phyloP scores from a whole-genome alignment of 73 alveolate genomes.

The Breviolum minutum region DNA sequence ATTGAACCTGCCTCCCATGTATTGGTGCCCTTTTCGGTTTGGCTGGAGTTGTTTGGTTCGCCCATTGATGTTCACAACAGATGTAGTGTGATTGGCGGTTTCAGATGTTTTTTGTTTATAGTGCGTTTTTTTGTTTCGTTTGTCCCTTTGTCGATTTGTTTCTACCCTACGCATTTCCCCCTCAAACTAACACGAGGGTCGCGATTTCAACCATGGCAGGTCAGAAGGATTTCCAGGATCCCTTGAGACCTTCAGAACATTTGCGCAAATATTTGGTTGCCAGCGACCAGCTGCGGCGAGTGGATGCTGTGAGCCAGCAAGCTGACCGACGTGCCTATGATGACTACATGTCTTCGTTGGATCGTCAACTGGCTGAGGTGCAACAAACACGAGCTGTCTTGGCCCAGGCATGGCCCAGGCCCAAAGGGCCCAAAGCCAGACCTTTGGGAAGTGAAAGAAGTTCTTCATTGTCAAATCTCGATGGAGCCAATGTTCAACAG shows the following conservation, averaged over 20 bases:
- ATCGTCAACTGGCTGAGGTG: slow-evolving; percentile 58
- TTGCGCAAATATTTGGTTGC: slow-evolving; percentile 46
- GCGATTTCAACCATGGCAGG: too few relatives aligned
- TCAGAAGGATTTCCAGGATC: slow-evolving; percentile 9
- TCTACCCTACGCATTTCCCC: too few relatives aligned
- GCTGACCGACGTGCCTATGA: slow-evolving; percentile 2
- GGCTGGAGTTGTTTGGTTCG: too few relatives aligned
- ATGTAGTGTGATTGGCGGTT: neutral
- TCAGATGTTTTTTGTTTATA: neutral
- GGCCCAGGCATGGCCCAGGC: slow-evolving; percentile 26
- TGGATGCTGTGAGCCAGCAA: neutral
- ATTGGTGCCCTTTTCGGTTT: too few relatives aligned
- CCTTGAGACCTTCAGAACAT: slow-evolving; percentile 20
- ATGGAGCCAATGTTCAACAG: neutral
- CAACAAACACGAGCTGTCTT: slow-evolving; percentile 9
- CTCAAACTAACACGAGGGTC: too few relatives aligned
- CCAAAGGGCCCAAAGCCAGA: neutral
- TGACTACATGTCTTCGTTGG: slow-evolving; percentile 43
- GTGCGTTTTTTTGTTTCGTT: neutral
- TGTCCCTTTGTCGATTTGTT: too few relatives aligned
- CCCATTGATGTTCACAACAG: too few relatives aligned
- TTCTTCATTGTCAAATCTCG: neutral
- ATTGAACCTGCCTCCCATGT: too few relatives aligned
- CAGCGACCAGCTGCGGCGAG: slow-evolving; percentile 28
- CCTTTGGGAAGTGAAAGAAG: neutral